A percentile compares a stretch with the other conserved stretches of the same genome.
These are phyloP conservation scores for Pythium dissotocum DNA, from an alignment of 352 stramenopile genomes.

Conservation along the genomic window DNA sequence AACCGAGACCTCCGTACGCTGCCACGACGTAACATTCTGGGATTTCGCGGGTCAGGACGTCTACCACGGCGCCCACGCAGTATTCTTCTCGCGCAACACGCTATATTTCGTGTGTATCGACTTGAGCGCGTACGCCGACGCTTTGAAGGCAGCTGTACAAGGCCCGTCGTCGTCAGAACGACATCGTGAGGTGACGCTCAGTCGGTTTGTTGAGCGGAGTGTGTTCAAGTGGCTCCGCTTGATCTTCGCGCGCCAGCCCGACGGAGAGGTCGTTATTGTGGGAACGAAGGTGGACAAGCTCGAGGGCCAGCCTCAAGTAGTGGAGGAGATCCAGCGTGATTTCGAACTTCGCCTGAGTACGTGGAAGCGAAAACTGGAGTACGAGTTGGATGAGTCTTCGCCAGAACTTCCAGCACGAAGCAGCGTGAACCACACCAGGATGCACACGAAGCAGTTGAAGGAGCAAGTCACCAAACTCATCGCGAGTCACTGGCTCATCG, in stretches of 20 bases:
- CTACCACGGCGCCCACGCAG: conserved; percentile 6
- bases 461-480: conserved; percentile 7
- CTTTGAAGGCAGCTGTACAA: not conserved
- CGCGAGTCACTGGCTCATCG: not conserved
- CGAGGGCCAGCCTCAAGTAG: not conserved
- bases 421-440: not conserved
- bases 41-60: conserved; percentile 16
- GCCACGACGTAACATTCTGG: conserved; percentile 16
- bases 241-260: conserved; percentile 17
- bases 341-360: conserved; percentile 6
- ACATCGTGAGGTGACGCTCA: not conserved
- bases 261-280: conserved; percentile 13
- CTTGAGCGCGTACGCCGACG: conserved; percentile 1
- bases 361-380: conserved; percentile 1
- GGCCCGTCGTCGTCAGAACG: not conserved
- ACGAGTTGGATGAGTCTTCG: conserved; percentile 3
- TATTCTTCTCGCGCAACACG: conserved; percentile 15
- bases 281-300: conserved; percentile 16
- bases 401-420: not conserved
- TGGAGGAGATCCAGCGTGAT: conserved; percentile 11
- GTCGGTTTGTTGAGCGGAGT: conserved; percentile 7
- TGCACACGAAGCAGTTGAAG: conserved; percentile 3
- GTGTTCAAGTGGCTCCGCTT: conserved; percentile 14
- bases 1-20: not conserved
- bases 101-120: conserved; percentile 16